Base-by-base conservation (phyloP, 2,329 filamentous ascomycete species). In the Berkeleyomyces basicola region DNA sequence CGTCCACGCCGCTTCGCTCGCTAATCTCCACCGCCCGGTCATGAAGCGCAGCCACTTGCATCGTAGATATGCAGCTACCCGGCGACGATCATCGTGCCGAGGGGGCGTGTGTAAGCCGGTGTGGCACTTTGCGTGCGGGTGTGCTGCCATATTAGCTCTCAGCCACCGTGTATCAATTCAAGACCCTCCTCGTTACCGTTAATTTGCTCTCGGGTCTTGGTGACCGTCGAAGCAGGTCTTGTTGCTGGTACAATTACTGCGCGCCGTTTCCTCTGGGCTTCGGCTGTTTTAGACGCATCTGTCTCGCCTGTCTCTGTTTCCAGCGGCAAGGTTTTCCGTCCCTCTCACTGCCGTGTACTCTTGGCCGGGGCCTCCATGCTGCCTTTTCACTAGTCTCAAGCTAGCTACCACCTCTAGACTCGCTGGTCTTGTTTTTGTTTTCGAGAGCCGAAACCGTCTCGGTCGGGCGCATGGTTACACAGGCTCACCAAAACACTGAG, bases 391-490 rank as follows among this genome's bases (percentile, higher is more conserved):
- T 14, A 16, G 39, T 10, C 31, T 23, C 36, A 10, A 1, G 16
- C 14, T 42, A 43, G 23, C 23, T 23, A 23, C 23, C 23, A 23
- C 23, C 23, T 23, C 23, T 23, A 23, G 23, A 23, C 23, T 23
- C n/a, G 23, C 58, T 10, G 36, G 31, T 14, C 36, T 49, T 36
- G 44, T 23, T 37, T 36, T 33, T 47, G 42, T 49, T 49, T 39
- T 37, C 4, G 43, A 33, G 42, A 60, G 33, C 58, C 58, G 58
- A 60, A 47, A 39, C 37, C 36, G 58, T 60, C 58, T 60, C 58
- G 43, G 58, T 46, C 44, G 33, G 11, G n/a, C 47, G 58, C 58
- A 60, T 60, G 5, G 58, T 60, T 60, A 39, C 43, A 60, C 43
- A 40, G 33, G 31, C 7, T 44, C 37, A 47, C 36, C 47, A 16